Evolutionary conservation across 2,329 filamentous ascomycete species (phyloP).

Genomic region (Fusarium multiceps): DNA sequence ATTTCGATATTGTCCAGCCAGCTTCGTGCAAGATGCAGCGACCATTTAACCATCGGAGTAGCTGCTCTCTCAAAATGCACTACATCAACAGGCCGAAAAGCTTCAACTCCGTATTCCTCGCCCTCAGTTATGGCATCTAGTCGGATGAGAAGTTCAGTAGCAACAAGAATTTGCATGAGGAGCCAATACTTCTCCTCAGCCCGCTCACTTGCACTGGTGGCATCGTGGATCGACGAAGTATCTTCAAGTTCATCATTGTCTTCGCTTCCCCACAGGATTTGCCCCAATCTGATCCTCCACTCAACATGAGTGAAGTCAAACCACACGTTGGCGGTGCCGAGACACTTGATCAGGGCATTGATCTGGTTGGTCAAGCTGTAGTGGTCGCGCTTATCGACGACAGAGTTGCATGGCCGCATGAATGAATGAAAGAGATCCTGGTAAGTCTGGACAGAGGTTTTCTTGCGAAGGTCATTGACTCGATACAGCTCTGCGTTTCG

Average conservation of each 20-base stretch:
- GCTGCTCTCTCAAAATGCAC: slow-evolving; percentile 71
- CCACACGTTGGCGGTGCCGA: slow-evolving; percentile 75
- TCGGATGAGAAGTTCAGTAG: slow-evolving; percentile 73
- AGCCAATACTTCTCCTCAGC: slow-evolving; percentile 75
- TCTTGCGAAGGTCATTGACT: slow-evolving; percentile 62
- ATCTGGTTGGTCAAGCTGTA: slow-evolving; percentile 77
- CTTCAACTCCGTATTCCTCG: slow-evolving; percentile 64
- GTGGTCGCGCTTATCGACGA: slow-evolving; percentile 68
- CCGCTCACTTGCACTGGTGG: slow-evolving; percentile 60
- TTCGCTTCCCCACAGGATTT: slow-evolving; percentile 73
- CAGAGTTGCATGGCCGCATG: slow-evolving; percentile 66
- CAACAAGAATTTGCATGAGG: slow-evolving; percentile 71
- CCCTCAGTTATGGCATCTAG: slow-evolving; percentile 72
- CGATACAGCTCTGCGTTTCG: slow-evolving; percentile 67
- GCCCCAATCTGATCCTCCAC: slow-evolving; percentile 78
- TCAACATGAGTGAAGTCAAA: slow-evolving; percentile 79
- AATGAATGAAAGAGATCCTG: slow-evolving; percentile 71
- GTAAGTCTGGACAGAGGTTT: slow-evolving; percentile 68
- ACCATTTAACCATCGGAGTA: slow-evolving; percentile 73
- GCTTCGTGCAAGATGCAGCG: slow-evolving; percentile 69
- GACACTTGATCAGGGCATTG: slow-evolving; percentile 72
- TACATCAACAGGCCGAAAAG: slow-evolving; percentile 66
- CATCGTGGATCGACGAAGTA: slow-evolving; percentile 62
- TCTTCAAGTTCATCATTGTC: slow-evolving; percentile 65
- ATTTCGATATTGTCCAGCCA: slow-evolving; percentile 77